Conservation (phyloP, 495 filamentous ascomycete species). For the Bacidia gigantensis region DNA sequence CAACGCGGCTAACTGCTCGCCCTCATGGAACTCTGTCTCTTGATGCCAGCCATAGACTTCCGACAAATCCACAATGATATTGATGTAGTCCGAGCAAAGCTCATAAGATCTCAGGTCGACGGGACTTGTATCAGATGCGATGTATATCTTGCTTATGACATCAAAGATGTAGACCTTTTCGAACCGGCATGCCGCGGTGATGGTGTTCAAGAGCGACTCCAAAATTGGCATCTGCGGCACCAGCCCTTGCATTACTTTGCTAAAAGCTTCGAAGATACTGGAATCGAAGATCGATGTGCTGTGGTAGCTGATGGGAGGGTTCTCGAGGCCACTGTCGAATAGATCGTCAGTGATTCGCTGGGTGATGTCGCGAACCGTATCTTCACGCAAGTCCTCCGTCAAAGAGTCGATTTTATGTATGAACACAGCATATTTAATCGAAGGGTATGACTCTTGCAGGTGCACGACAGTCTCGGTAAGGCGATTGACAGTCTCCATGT, state of each 20-base stretch:
- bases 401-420: conserved; percentile 96
- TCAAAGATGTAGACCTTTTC: conserved; percentile 98
- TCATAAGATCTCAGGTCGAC: conserved; percentile 90
- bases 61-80: conserved; percentile 90
- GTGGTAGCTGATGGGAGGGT: conserved; percentile 83
- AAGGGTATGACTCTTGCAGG: conserved; percentile 72
- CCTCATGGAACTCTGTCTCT: conserved; percentile 41
- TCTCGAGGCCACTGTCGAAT: conserved; percentile 78
- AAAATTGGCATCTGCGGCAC: conserved; percentile 85
- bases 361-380: conserved; percentile 86
- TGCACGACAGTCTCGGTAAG: conserved; percentile 77
- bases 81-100: conserved; percentile 95
- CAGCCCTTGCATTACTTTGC: conserved; percentile 93
- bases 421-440: conserved; percentile 92
- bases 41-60: conserved; percentile 82
- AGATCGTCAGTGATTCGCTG: conserved; percentile 97
- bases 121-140: conserved; percentile 85
- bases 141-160: conserved; percentile 93
- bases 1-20: conserved; percentile 46
- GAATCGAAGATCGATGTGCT: conserved; percentile 96
- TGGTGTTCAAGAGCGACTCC: conserved; percentile 78
- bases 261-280: conserved; percentile 94
- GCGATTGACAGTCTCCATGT: conserved; percentile 74
- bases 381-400: conserved; percentile 84
- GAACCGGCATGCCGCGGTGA: conserved; percentile 79